A percentile compares a stretch with the other conserved stretches of the same genome.
phyloP scores from a whole-genome alignment of 2,329 filamentous ascomycete genomes.

The Sporothrix humicola region DNA sequence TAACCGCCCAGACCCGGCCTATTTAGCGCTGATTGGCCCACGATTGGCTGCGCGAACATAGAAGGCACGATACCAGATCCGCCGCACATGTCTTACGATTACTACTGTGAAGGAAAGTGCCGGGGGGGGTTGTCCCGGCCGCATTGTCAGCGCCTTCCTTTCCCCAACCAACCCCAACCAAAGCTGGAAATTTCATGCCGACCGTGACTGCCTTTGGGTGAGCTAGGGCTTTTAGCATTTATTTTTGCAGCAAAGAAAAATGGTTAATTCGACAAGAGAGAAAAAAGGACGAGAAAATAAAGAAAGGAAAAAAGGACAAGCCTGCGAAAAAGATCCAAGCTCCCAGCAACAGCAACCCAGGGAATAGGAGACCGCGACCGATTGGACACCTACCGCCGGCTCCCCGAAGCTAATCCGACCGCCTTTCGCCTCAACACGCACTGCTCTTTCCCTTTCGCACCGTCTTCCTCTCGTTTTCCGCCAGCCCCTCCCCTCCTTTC shows the following conservation, averaged over 20 bases:
- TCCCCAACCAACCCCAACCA: neutral
- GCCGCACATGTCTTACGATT: neutral
- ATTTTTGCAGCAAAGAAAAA: constrained; percentile 1
- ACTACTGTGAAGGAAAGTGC: constrained; percentile 18
- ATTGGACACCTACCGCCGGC: constrained; percentile 28
- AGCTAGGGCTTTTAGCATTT: constrained; percentile 24
- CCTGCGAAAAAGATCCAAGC: neutral
- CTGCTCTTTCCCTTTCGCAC: constrained; percentile 14
- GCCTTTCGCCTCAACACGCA: neutral
- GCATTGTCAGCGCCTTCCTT: constrained; percentile 12
- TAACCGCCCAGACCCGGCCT: constrained; percentile 7
- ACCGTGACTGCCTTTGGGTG: neutral
- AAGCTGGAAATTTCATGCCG: constrained; percentile 8
- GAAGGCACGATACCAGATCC: neutral
- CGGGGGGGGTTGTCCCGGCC: constrained; percentile 1
- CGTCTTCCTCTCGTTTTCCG: constrained; percentile 19
- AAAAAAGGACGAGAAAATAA: neutral
- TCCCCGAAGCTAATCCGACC: constrained; percentile 27
- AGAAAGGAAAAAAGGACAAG: neutral
- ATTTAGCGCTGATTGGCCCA: constrained; percentile 7
- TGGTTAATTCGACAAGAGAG: neutral
- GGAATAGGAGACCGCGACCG: constrained; percentile 23
- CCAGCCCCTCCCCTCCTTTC: constrained; percentile 22
- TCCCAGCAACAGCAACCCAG: constrained; percentile 18
- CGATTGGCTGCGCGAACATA: no score